Base-by-base conservation (phyloP, 345 rosid species). In the Salix dunnii region DNA sequence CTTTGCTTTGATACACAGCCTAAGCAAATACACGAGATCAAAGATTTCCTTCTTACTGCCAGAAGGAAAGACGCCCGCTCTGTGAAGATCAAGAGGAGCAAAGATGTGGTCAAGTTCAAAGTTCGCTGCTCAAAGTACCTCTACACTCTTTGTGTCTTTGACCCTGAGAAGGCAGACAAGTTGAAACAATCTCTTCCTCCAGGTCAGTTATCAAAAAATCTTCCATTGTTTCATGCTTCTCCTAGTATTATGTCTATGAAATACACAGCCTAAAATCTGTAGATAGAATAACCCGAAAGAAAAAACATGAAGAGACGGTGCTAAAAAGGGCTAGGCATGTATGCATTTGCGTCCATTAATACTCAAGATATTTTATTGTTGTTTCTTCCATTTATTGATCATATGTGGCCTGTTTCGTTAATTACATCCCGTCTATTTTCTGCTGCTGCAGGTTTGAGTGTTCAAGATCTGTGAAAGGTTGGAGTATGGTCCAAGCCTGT, bases 171-270 rank as follows among this genome's bases (percentile, higher is more conserved):
- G 87, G 99, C 99, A 1, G 94, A 91, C 80, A 95, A 95, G 88
- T 88, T 91, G 88, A 93, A 91, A 85, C 99, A 93, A 68, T 93
- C 99, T 74, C 97, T 95, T 82, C 97, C 97, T 68, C 99, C 99
- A 86, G 97, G 99, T 93, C 42, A 36, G 20, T 33, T 40, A 2
- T 72, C 25, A 73, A 36, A 46, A 20, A 27, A 4, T 31, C 74
- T 20, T 40, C 28, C 8, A 2, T 35, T 3, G 46, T 36, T 18
- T 7, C 27, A 7, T 48, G 18, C 33, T 23, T 20, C 58, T 51
- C 58, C 18, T 51, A 51, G 23, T 51, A 1, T 6, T 5, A 20
- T 51, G 8, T 4, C 21, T 2, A 20, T 51, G 58, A 18, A 51
- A 51, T 51, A 18, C 10, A 20, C 3, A 20, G 7, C 21, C 58